A percentile compares a stretch with the other conserved stretches of the same genome.
phyloP scores from a whole-genome alignment of 345 rosid genomes.

The Excoecaria cochinchinensis region DNA sequence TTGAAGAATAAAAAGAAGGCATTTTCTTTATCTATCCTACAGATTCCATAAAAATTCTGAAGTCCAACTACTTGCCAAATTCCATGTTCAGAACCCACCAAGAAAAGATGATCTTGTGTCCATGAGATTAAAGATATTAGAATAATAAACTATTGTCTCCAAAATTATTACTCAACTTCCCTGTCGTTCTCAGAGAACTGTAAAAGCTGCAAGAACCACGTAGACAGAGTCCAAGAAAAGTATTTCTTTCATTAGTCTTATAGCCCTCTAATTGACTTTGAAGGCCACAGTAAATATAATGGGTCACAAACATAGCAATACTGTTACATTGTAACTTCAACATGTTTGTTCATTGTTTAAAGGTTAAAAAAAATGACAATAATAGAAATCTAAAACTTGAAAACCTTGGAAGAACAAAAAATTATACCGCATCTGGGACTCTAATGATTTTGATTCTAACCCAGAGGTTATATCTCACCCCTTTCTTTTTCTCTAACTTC shows the following conservation, averaged over 20 bases:
- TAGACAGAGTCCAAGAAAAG: slow-evolving; percentile 1
- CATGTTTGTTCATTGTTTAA: slow-evolving; percentile 18
- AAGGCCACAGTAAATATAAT: slow-evolving; percentile 27
- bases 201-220: slow-evolving; percentile 11
- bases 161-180: too few species aligned
- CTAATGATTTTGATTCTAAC: slow-evolving; percentile 25
- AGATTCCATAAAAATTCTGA: slow-evolving; percentile 10
- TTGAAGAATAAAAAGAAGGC: not conserved
- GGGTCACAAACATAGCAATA: slow-evolving; percentile 19
- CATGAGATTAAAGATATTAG: not conserved
- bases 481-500: slow-evolving; percentile 28
- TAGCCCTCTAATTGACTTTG: slow-evolving; percentile 17
- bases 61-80: slow-evolving; percentile 18
- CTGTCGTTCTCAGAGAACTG: too few species aligned
- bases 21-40: not conserved
- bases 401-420: slow-evolving; percentile 29
- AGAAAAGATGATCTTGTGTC: not conserved
- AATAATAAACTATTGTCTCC: slow-evolving; percentile 13
- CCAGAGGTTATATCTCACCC: slow-evolving; percentile 38
- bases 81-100: slow-evolving; percentile 12
- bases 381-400: slow-evolving; percentile 28
- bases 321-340: slow-evolving; percentile 24
- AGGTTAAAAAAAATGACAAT: slow-evolving; percentile 19
- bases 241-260: not conserved
- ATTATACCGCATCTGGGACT: slow-evolving; percentile 32